phyloP scores from a whole-genome alignment of 2,329 filamentous ascomycete species.

The Mollisia scopiformis region DNA sequence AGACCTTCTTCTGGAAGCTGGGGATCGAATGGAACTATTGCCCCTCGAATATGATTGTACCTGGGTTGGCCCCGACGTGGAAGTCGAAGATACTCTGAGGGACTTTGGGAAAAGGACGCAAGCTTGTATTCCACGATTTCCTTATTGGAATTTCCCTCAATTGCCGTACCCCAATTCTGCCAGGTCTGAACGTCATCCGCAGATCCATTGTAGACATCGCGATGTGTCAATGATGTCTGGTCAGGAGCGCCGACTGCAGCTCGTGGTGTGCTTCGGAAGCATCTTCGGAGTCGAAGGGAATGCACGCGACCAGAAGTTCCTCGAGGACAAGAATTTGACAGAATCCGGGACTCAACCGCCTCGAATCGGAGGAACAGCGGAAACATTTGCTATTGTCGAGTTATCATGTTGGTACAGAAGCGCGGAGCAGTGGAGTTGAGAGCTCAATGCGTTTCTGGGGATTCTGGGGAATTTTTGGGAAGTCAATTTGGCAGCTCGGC shows the following conservation, averaged over 20 bases:
- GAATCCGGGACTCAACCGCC: conserved; percentile 31
- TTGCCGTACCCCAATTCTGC: neutral
- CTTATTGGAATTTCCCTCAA: neutral
- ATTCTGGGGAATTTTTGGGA: neutral
- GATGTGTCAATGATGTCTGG: neutral
- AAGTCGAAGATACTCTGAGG: no score
- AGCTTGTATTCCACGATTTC: neutral
- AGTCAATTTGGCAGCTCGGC: neutral
- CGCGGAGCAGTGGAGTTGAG: conserved; percentile 2
- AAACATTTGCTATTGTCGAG: conserved; percentile 21
- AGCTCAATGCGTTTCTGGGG: conserved; percentile 5
- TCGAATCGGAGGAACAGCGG: conserved; percentile 24
- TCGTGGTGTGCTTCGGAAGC: conserved; percentile 8
- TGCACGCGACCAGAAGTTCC: conserved; percentile 27
- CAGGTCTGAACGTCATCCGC: neutral
- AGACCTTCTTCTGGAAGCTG: neutral
- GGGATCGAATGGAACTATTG: neutral
- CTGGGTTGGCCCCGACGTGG: neutral
- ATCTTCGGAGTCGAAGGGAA: conserved; percentile 25
- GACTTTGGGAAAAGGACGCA: neutral
- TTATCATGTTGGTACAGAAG: neutral
- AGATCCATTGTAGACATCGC: neutral
- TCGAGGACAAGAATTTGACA: conserved; percentile 26
- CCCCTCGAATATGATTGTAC: neutral
- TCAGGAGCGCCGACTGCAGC: neutral